These are phyloP conservation scores for Phytophthora crassamura DNA, from an alignment of 352 stramenopile genomes.

Conservation along the genomic window DNA sequence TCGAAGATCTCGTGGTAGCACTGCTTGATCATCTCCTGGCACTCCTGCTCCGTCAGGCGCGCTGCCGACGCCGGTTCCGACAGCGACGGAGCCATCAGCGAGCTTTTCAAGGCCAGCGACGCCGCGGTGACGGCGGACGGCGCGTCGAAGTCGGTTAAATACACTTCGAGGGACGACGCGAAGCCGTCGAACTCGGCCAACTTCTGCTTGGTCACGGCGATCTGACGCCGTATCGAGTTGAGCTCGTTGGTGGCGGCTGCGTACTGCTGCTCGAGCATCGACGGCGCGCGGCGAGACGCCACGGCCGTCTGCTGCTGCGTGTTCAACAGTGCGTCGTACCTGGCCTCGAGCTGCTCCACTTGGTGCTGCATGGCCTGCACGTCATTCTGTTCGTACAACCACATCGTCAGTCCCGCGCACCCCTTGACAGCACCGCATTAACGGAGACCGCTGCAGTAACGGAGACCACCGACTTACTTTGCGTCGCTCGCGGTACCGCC, in stretches of 20 bases:
- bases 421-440: too few species aligned
- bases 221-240: constrained; percentile 39
- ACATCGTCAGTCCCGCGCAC: background rate
- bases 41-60: constrained; percentile 37
- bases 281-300: constrained; percentile 18
- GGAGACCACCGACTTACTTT: constrained; percentile 31
- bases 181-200: constrained; percentile 49
- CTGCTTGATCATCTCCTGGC: constrained; percentile 56
- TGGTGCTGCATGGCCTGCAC: constrained; percentile 53
- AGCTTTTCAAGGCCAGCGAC: constrained; percentile 23
- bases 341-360: constrained; percentile 38
- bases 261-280: constrained; percentile 40
- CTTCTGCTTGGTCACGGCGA: constrained; percentile 44
- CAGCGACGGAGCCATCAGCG: constrained; percentile 26
- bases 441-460: too few species aligned
- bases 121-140: constrained; percentile 22
- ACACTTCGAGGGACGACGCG: constrained; percentile 46
- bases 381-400: constrained; percentile 33
- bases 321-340: constrained; percentile 42
- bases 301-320: constrained; percentile 31
- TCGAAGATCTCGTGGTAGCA: constrained; percentile 62
- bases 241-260: constrained; percentile 38
- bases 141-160: constrained; percentile 39
- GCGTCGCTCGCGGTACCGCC: constrained; percentile 42
- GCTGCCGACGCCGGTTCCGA: constrained; percentile 1